phyloP scores from a whole-genome alignment of 345 rosid species.

The Citrus unshiu region DNA sequence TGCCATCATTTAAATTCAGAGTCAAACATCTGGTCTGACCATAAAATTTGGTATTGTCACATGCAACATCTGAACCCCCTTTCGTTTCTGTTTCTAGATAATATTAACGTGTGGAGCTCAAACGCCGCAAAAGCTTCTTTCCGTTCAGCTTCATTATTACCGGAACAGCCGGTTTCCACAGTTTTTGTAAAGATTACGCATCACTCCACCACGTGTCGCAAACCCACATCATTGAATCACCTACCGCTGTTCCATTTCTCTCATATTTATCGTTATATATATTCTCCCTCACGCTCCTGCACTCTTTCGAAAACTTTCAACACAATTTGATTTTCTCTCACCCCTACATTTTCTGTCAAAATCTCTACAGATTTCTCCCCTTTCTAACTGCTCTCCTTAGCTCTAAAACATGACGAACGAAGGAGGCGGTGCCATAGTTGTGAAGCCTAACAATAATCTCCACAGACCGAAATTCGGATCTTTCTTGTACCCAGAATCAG shows the following conservation, averaged over 20 bases:
- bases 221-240: conserved; percentile 10
- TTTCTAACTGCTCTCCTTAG: not conserved
- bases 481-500: conserved; percentile 48
- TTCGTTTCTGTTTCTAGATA: not conserved
- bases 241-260: not conserved
- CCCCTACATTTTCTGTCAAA: not conserved
- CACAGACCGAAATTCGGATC: conserved; percentile 54
- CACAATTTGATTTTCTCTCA: not conserved
- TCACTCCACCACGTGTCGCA: conserved; percentile 36
- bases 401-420: conserved; percentile 24
- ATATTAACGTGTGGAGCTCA: conserved; percentile 9
- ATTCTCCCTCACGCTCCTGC: not conserved
- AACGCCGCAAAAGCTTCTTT: not conserved
- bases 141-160: conserved; percentile 7
- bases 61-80: not conserved
- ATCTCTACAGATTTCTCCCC: not conserved
- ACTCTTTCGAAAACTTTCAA: conserved; percentile 3
- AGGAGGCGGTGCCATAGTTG: conserved; percentile 15
- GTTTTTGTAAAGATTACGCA: conserved; percentile 22
- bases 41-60: not conserved
- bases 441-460: conserved; percentile 10
- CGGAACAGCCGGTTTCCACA: conserved; percentile 24
- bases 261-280: conserved; percentile 11
- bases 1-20: not conserved
- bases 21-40: conserved; percentile 11